Evolutionary conservation across 495 filamentous ascomycete genomes (phyloP), one percentile per base, ranked within the genome.

Genomic region (Ramalina intermedia): DNA sequence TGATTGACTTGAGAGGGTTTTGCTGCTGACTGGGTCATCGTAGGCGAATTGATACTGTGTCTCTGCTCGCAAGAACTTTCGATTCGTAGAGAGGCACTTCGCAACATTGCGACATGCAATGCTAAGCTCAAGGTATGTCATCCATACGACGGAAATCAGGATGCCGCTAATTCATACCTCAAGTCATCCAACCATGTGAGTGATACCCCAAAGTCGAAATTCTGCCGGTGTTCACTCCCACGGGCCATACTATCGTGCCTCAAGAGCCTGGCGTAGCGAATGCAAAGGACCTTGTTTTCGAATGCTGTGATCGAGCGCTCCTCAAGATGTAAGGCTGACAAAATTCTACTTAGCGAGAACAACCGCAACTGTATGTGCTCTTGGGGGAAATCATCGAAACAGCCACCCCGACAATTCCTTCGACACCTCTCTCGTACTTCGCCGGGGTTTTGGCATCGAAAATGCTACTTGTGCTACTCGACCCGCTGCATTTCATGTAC

Each of bases 401-500:
- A 0, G 79, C 79, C 14, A 72, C 70, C 46, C 55, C 57, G 3
- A 50, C 67, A 23, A 71, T 84, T 26, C 64, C 75, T 27, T 62
- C 69, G 3, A 59, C 64, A 7, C 78, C 85, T 3, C 63, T 94
- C 8, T 82, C 87, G 2, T 84, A 80, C 61, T 72, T 86, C 7
- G 72, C 83, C 3, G 74, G 80, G 6, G 74, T 82, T 38, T 91
- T 93, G 55, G 80, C 87, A 18, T 74, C 81, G 35, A 75, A 75
- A 49, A 79, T 78, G 14, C 66, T 88, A 8, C 60, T 71, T 1
- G 77, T 94, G 17, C 65, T 93, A 21, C 70, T 68, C 2, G 79
- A 90, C 51, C 90, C 91, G 8, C 68, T 84, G 39, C 85, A 94
- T 56, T 79, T 78, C 51, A 73, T 96, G 36, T 98, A 95, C 57